These are phyloP conservation scores for Fusarium palustre DNA, from an alignment of 2,329 filamentous ascomycete genomes.

Conservation along the genomic window DNA sequence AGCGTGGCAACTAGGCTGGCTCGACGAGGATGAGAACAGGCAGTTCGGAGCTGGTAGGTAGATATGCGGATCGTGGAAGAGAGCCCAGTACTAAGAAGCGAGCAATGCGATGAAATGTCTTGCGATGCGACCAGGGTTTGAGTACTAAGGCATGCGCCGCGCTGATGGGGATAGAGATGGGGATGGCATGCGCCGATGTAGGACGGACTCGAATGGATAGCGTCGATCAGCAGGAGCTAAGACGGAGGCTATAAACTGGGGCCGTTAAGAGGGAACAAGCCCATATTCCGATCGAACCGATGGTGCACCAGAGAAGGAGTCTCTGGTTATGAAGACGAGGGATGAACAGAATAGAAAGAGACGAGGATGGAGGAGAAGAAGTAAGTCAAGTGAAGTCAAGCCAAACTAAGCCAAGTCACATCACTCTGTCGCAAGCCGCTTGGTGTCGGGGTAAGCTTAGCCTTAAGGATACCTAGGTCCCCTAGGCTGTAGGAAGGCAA, in stretches of 20 bases:
- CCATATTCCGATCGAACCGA: constrained; percentile 1
- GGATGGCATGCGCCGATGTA: constrained; percentile 35
- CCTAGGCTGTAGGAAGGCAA: constrained; percentile 4
- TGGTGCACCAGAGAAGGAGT: not conserved
- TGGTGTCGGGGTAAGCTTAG: constrained; percentile 22
- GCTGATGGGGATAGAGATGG: constrained; percentile 26
- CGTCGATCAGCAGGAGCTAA: constrained; percentile 28
- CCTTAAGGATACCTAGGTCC: constrained; percentile 3
- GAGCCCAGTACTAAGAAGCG: not conserved
- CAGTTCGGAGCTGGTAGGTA: not conserved
- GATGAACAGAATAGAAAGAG: constrained; percentile 9
- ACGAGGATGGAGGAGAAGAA: constrained; percentile 37
- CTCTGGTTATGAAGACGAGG: constrained; percentile 4
- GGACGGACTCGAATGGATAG: constrained; percentile 29
- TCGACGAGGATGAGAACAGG: not conserved
- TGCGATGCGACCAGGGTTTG: constrained; percentile 31
- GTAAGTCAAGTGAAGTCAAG: constrained; percentile 11
- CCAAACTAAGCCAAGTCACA: constrained; percentile 21
- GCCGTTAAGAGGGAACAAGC: not conserved
- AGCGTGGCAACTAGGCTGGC: constrained; percentile 34
- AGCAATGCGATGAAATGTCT: constrained; percentile 27
- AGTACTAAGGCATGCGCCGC: constrained; percentile 15
- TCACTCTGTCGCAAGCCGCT: constrained; percentile 26
- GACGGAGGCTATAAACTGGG: constrained; percentile 18
- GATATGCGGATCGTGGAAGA: not conserved